phyloP scores from a whole-genome alignment of 305 asterid genomes.

The Rubia peregrina region DNA sequence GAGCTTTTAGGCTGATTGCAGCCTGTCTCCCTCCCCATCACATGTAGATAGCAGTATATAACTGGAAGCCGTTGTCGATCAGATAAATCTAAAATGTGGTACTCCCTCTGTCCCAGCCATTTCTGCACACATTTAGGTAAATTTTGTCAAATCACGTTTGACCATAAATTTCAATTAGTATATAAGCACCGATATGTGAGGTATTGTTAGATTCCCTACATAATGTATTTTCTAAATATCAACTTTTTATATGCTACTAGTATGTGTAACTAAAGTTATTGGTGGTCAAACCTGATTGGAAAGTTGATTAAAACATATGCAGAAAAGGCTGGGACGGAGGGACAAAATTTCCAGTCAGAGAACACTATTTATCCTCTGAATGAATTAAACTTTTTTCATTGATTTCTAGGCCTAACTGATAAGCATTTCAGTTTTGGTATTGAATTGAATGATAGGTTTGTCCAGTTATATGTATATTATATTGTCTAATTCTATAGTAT shows the following conservation, averaged over 20 bases:
- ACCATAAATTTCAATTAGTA: no score
- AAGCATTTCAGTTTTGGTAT: not conserved
- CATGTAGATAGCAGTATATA: not conserved
- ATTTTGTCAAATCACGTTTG: no score
- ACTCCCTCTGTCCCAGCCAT: no score
- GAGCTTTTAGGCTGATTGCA: not conserved
- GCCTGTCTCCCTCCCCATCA: not conserved
- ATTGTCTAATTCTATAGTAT: not conserved
- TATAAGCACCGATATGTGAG: no score
- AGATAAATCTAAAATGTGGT: not conserved
- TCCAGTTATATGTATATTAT: not conserved
- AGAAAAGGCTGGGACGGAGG: no score
- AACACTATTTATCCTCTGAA: not conserved
- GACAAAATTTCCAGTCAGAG: not conserved
- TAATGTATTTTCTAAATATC: no score
- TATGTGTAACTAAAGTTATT: no score
- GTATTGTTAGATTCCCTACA: no score
- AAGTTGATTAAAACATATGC: no score
- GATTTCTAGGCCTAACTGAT: conserved; percentile 1
- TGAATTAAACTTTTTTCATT: not conserved
- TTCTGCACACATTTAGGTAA: no score
- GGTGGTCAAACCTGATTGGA: no score
- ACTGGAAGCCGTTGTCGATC: not conserved
- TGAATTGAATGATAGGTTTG: not conserved
- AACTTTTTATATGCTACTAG: no score